phyloP scores from a whole-genome alignment of 75 land plant species.

The Pinus albicaulis region DNA sequence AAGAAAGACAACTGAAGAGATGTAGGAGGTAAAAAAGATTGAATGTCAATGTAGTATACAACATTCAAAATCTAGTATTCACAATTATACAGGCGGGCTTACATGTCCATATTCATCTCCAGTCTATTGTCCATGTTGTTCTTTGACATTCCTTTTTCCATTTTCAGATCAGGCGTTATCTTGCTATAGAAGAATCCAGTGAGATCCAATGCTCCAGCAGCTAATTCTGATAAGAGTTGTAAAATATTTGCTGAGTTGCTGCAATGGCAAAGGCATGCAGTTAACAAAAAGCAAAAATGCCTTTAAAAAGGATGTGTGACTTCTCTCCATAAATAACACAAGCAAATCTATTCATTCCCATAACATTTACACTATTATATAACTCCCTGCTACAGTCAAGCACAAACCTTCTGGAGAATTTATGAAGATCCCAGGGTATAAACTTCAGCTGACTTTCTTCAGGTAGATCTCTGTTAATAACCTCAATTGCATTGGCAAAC shows the following conservation, averaged over 20 bases:
- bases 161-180: conserved; percentile 25
- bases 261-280: conserved; percentile 13
- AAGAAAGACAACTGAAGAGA: no score
- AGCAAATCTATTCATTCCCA: neutral
- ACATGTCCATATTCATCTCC: neutral
- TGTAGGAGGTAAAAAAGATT: neutral
- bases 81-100: neutral
- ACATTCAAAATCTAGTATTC: neutral
- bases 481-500: conserved; percentile 62
- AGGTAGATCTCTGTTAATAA: conserved; percentile 48
- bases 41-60: neutral
- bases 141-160: conserved; percentile 11
- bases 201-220: conserved; percentile 43
- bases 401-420: conserved; percentile 47
- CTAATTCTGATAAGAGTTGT: conserved; percentile 33
- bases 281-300: neutral
- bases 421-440: conserved; percentile 71
- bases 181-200: conserved; percentile 65
- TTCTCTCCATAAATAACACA: conserved; percentile 6
- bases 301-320: neutral
- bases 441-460: conserved; percentile 60
- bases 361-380: neutral
- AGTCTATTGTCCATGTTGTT: neutral
- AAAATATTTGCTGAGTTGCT: conserved; percentile 61
- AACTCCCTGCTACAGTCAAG: neutral